phyloP scores from a whole-genome alignment of 1,139 yeast genomes.

The Hemisphaericaspora xylanilytica region DNA sequence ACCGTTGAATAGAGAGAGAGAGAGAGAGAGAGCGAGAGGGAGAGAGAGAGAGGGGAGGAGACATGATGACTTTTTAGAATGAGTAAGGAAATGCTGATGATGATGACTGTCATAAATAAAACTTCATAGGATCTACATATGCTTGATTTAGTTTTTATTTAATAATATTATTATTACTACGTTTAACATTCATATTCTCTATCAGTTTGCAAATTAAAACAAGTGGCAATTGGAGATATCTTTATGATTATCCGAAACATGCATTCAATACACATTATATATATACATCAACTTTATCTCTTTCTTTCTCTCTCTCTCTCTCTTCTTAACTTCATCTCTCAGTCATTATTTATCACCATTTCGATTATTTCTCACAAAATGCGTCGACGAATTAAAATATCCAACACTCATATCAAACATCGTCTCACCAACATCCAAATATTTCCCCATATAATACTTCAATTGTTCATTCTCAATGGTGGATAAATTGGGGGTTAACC shows the following conservation, averaged over 20 bases:
- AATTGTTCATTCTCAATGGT: constrained; percentile 44
- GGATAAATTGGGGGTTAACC: constrained; percentile 54
- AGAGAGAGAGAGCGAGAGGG: no score
- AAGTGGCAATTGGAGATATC: no score
- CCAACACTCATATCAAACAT: constrained; percentile 73
- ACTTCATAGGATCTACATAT: not conserved
- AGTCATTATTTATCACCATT: not conserved
- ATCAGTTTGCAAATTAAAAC: no score
- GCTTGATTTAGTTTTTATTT: not conserved
- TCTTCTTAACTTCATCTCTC: not conserved
- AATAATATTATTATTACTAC: not conserved
- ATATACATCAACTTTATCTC: no score
- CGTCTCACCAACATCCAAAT: constrained; percentile 83
- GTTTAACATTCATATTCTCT: not conserved
- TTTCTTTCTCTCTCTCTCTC: no score
- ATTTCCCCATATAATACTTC: constrained; percentile 59
- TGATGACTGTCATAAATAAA: no score
- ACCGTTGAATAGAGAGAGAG: constrained; percentile 68
- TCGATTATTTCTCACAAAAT: constrained; percentile 45
- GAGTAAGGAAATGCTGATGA: not conserved
- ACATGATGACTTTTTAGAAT: no score
- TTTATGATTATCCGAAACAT: no score
- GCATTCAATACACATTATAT: no score
- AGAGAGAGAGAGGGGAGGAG: no score
- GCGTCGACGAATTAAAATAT: constrained; percentile 66